Base-by-base conservation (phyloP, 345 rosid genomes). In the Citrus trifoliata region DNA sequence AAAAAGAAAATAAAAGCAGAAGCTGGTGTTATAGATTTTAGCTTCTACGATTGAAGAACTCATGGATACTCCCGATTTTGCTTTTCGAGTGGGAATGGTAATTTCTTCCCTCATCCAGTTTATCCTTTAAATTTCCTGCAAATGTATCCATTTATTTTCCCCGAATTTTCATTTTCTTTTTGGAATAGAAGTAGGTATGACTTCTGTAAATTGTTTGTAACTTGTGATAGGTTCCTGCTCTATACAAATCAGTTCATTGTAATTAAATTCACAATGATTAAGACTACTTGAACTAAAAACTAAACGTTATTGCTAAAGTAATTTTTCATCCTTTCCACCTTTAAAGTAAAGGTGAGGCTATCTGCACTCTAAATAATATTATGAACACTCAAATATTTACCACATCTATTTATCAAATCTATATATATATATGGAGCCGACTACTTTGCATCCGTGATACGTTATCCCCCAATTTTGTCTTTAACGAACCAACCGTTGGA, bases 181-280 rank as follows among this genome's bases (percentile, higher is more conserved):
- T 70, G 18, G 10, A 72, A 74, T 71, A 79, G 68, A 53, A 71
- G 77, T 19, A 70, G 75, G 22, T 64, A 67, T 68, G 65, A 77
- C 71, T 22, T 64, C 75, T 80, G 85, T 82, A 86, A 77, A 82
- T 89, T 76, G 74, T 72, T 73, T 78, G 84, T 84, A 78, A 78
- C 42, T 38, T 38, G 42, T 38, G 8, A 82, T 82, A 80, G 85
- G 75, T 80, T 33, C 67, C 64, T 62, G 76, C 60, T 67, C 33
- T 83, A 75, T 75, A 81, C 78, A 60, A 78, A 82, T 72, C 78
- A 70, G 79, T 69, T 70, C 70, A 63, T 62, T 84, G 89, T 82
- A 51, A 51, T 51, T 51, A 86, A 77, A 86, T 88, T 80, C 71
- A 30, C 40, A 32, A 30, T 21, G 35, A 63, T 4, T 62, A 62